Conservation (phyloP, 257 asterid species). For the Solanum pennellii region DNA sequence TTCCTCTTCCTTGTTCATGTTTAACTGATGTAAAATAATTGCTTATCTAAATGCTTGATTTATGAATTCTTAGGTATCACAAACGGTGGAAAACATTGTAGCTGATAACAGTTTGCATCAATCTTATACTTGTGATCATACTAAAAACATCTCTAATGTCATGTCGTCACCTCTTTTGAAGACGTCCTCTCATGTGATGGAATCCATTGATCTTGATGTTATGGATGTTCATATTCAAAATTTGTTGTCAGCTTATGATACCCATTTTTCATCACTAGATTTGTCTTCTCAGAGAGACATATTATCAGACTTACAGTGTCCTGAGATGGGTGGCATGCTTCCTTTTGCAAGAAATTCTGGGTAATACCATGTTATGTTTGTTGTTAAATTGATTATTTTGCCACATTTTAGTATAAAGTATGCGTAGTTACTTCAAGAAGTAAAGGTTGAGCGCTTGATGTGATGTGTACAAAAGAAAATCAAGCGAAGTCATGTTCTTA, state of each 20-base stretch:
- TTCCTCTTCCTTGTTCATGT: not conserved
- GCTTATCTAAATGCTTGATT: not conserved
- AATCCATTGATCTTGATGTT: not conserved
- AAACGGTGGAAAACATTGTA: not conserved
- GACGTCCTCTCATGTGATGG: not conserved
- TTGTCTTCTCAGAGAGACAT: not conserved
- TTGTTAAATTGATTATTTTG: not conserved
- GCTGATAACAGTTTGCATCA: not conserved
- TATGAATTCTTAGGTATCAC: not conserved
- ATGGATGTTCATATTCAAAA: not conserved
- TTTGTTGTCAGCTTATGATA: not conserved
- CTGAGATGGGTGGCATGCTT: slow-evolving; percentile 4
- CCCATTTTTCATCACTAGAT: not conserved
- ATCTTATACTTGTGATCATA: not conserved
- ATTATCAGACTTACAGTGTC: not conserved
- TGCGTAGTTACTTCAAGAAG: not conserved
- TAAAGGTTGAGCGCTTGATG: not conserved
- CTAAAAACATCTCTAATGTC: not conserved
- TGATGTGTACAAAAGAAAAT: not conserved
- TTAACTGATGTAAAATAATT: not conserved
- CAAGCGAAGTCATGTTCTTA: not conserved
- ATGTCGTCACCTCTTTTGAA: not conserved
- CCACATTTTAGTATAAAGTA: not conserved
- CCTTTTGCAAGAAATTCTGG: slow-evolving; percentile 17
- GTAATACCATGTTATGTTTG: slow-evolving; percentile 9